Evolutionary conservation across 2,329 filamentous ascomycete species (phyloP).

Genomic region (Chaetomiaceae sp.): DNA sequence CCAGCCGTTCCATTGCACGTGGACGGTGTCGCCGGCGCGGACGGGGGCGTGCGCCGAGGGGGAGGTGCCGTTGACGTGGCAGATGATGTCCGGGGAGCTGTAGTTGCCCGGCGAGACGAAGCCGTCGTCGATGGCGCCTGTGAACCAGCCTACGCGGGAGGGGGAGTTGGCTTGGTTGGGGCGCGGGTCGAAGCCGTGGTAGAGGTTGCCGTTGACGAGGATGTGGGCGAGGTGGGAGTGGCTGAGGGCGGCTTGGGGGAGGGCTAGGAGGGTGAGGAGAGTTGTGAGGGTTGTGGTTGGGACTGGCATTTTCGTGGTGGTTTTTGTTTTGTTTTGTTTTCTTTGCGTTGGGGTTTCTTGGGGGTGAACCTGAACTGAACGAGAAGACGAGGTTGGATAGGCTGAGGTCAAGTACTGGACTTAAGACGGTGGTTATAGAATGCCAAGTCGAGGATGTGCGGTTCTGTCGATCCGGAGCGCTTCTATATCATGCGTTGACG

Average conservation of each 20-base stretch:
- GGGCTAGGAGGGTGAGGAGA: slow-evolving; percentile 10
- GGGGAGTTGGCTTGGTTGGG: slow-evolving; percentile 18
- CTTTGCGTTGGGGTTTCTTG: too few species aligned
- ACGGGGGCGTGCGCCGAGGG: slow-evolving; percentile 49
- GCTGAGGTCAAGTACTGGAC: neutral
- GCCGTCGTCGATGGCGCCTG: slow-evolving; percentile 45
- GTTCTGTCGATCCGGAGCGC: neutral
- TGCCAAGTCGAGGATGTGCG: neutral
- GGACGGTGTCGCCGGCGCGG: slow-evolving; percentile 49
- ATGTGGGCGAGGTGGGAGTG: slow-evolving; percentile 33
- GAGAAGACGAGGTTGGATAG: neutral
- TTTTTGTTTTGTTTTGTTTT: too few species aligned
- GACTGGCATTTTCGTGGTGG: too few species aligned
- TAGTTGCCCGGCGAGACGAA: slow-evolving; percentile 47
- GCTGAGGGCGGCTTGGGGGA: slow-evolving; percentile 8
- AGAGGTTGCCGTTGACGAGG: slow-evolving; percentile 42
- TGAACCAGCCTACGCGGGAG: slow-evolving; percentile 48
- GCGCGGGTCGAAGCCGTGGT: slow-evolving; percentile 37
- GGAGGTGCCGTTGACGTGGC: slow-evolving; percentile 53
- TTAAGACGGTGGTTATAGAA: neutral
- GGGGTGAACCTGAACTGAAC: too few species aligned
- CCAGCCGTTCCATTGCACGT: slow-evolving; percentile 60
- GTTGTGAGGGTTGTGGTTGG: slow-evolving; percentile 1
- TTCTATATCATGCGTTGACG: neutral
- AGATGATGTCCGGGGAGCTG: slow-evolving; percentile 51